Base-by-base conservation (phyloP, 768 basidiomycete genomes). In the Pisolithus marmoratus region DNA sequence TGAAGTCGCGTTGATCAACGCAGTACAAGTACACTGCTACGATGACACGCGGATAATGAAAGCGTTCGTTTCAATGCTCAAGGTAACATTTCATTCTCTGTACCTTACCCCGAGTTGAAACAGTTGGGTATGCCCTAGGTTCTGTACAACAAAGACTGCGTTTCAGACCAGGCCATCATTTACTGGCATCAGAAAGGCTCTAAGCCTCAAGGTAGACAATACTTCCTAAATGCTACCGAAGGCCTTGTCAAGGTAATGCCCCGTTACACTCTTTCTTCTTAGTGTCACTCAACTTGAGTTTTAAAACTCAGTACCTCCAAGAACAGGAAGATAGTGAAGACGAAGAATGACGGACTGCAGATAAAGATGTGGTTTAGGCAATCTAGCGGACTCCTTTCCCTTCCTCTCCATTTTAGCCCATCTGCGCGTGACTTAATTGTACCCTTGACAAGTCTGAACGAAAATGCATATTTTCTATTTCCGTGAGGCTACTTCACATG, bases 171-270 rank as follows among this genome's bases (percentile, higher is more conserved):
- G 65, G 94, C 94, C 54, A 94, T 99, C 63, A 87, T 97, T 54
- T 98, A 96, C 70, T 99, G 95, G 95, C 77, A 92, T 71, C 86
- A 90, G 73, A 99, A 99, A 72, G 95, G 96, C 48, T 88, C 94
- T 45, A 96, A 93, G 72, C 82, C 92, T 0, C 91, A 97, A 69
- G 95, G 94, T 46, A 85, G 87, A 64, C 93, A 96, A 69, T 89
- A 94, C 68, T 97, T 99, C 78, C 73, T 97, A 60, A 94, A 91
- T 73, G 82, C 77, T 52, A 87, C 91, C 0, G 89, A 90, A 64
- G 65, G 89, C 17, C 77, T 98, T 37, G 94, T 98, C 65, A 95
- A 96, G 80, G 94, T 84, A n/a, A 63, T 34, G 15, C 5, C 46
- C 70, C 63, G 47, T 38, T 48, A 38, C 43, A 12, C 38, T 22